Percentiles rank a stretch among this genome's conserved stretches.
Evolutionary conservation across 495 filamentous ascomycete species (phyloP).

Genomic region (Talaromyces proteolyticus): DNA sequence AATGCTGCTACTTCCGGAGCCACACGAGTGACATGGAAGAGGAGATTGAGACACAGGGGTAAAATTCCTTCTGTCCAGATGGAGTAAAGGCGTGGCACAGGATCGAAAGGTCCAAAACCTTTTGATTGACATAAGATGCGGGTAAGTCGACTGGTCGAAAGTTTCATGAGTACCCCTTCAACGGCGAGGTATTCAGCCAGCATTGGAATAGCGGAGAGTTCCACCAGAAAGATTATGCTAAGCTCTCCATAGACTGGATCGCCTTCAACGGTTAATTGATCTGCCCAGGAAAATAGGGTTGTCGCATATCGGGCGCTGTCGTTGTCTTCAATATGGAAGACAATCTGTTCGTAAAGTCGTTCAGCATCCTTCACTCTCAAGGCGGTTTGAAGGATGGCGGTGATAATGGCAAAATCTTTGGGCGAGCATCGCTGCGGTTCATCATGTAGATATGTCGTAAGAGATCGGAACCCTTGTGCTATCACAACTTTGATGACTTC

Average conservation of each 20-base stretch:
- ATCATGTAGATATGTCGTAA: slow-evolving; percentile 69
- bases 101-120: slow-evolving; percentile 64
- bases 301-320: slow-evolving; percentile 71
- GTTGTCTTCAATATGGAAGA: slow-evolving; percentile 57
- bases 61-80: slow-evolving; percentile 89
- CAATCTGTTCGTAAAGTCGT: slow-evolving; percentile 51
- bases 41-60: slow-evolving; percentile 83
- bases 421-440: slow-evolving; percentile 46
- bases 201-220: slow-evolving; percentile 72
- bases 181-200: slow-evolving; percentile 86
- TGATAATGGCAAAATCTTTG: slow-evolving; percentile 79
- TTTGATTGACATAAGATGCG: slow-evolving; percentile 61
- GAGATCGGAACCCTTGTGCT: slow-evolving; percentile 70
- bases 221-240: slow-evolving; percentile 78
- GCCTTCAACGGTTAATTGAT: slow-evolving; percentile 60
- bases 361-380: slow-evolving; percentile 55
- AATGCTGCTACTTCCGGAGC: slow-evolving; percentile 81
- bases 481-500: slow-evolving; percentile 73
- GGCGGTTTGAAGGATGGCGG: slow-evolving; percentile 78
- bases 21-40: slow-evolving; percentile 70
- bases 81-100: slow-evolving; percentile 52
- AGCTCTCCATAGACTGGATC: slow-evolving; percentile 96
- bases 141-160: slow-evolving; percentile 71
- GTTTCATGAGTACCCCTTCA: slow-evolving; percentile 70
- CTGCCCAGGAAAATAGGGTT: slow-evolving; percentile 90